Evolutionary conservation across 1,139 yeast species (phyloP).

Genomic region (Pichia sp.): DNA sequence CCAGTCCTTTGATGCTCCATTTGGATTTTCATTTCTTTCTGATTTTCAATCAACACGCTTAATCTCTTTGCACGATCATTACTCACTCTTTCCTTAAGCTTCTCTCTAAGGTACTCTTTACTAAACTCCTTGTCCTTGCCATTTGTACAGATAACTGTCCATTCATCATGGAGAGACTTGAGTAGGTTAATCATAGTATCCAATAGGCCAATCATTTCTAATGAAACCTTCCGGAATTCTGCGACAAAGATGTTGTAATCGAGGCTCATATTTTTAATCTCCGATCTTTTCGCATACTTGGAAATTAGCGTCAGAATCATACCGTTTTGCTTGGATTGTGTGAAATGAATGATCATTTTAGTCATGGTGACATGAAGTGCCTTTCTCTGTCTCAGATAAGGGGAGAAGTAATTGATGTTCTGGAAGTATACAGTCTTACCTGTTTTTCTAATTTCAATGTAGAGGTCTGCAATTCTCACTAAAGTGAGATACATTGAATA

Average conservation of each 20-base stretch:
- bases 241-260: conserved; percentile 22
- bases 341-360: conserved; percentile 38
- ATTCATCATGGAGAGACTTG: conserved; percentile 22
- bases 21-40: conserved; percentile 5
- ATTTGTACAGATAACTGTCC: conserved; percentile 23
- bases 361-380: conserved; percentile 26
- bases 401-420: conserved; percentile 22
- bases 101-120: conserved; percentile 22
- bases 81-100: conserved; percentile 19
- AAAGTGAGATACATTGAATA: conserved; percentile 22
- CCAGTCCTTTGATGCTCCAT: conserved; percentile 5
- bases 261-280: conserved; percentile 21
- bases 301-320: conserved; percentile 44
- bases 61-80: conserved; percentile 16
- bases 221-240: conserved; percentile 31
- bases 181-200: conserved; percentile 19
- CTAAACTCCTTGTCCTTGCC: conserved; percentile 22
- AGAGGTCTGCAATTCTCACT: conserved; percentile 27
- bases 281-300: conserved; percentile 39
- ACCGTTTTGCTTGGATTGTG: conserved; percentile 44
- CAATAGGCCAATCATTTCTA: conserved; percentile 22
- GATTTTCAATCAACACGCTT: conserved; percentile 3
- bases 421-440: conserved; percentile 26
- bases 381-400: conserved; percentile 20
- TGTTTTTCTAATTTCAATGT: conserved; percentile 24